Evolutionary conservation across 495 filamentous ascomycete species (phyloP).

Genomic region (Friedmanniomyces simplex): DNA sequence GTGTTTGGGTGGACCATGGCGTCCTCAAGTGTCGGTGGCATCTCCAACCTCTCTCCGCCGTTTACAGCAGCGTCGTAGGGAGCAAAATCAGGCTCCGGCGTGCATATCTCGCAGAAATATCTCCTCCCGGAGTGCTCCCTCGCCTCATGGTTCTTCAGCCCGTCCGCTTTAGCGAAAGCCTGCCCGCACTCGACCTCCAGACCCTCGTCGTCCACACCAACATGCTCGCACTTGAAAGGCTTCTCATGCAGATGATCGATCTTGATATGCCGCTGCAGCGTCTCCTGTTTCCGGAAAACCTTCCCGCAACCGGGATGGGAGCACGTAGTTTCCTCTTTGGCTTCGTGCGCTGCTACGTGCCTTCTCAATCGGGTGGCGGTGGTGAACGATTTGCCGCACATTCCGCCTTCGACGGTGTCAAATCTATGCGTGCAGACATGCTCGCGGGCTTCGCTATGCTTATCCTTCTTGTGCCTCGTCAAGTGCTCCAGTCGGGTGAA

Average conservation of each 20-base stretch:
- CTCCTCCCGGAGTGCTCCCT: slow-evolving; percentile 55
- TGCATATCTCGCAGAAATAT: slow-evolving; percentile 65
- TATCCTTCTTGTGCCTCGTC: slow-evolving; percentile 67
- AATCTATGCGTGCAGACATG: slow-evolving; percentile 46
- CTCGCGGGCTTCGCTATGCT: slow-evolving; percentile 61
- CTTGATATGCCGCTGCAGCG: slow-evolving; percentile 71
- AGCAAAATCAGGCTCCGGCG: neutral
- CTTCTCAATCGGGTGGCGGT: slow-evolving; percentile 58
- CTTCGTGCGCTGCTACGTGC: slow-evolving; percentile 34
- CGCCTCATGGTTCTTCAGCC: slow-evolving; percentile 60
- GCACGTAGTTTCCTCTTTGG: slow-evolving; percentile 39
- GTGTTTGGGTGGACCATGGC: neutral
- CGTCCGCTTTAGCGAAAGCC: slow-evolving; percentile 56
- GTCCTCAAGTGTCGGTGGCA: neutral
- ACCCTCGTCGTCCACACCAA: neutral
- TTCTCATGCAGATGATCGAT: slow-evolving; percentile 57
- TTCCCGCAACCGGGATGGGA: slow-evolving; percentile 62
- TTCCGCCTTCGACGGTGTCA: slow-evolving; percentile 9
- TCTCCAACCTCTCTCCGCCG: slow-evolving; percentile 15
- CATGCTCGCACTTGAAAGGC: slow-evolving; percentile 49
- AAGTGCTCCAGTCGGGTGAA: slow-evolving; percentile 78
- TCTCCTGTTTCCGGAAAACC: slow-evolving; percentile 80
- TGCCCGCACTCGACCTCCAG: slow-evolving; percentile 1
- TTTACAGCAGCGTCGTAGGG: slow-evolving; percentile 16
- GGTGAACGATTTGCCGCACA: slow-evolving; percentile 71